Evolutionary conservation across 768 basidiomycete genomes (phyloP), one percentile per base, ranked within the genome.

Genomic region (Cyclocybe cylindracea): DNA sequence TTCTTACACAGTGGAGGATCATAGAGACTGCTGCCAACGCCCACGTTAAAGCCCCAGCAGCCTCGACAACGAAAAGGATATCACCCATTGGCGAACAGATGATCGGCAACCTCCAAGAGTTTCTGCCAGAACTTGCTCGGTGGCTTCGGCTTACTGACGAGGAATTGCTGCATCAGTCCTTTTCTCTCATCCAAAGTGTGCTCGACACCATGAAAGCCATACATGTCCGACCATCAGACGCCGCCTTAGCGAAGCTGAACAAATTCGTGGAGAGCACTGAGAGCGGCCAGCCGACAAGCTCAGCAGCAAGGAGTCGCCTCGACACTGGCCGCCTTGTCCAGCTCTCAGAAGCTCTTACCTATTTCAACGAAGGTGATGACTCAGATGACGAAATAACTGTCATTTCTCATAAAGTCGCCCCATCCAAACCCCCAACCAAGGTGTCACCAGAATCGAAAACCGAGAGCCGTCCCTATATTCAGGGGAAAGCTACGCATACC

Each of bases 71-170:
- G 11, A 65, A 66, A 24, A 83, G 79, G 61, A 65, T 85, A 44
- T 86, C 90, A 10, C 67, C 68, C 2, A 71, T 81, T 7, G 90
- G 88, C 18, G 81, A 77, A 66, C 78, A 81, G 64, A 91, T 98
- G 87, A 81, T 93, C 44, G 77, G 74, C 24, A 80, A 85, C 54
- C 76, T 98, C 51, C 86, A 93, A 64, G 80, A 77, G 31, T 87
- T 97, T 54, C 72, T 99, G 44, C 78, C 80, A 2, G 89, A 93
- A 61, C 76, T 96, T 44, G 77, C 86, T 13, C 79, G 83, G 46
- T 99, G 97, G 97, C 73, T 98, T 42, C 86, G 95, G 19, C 77
- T 98, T 34, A 98, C 94, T 10, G 93, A 98, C 68, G 81, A 87
- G 60, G 96, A 98, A 63, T 78, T 97, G 5, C 75, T 98, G 2